Evolutionary conservation across 345 rosid genomes (phyloP).

Genomic region (Brassica napus): DNA sequence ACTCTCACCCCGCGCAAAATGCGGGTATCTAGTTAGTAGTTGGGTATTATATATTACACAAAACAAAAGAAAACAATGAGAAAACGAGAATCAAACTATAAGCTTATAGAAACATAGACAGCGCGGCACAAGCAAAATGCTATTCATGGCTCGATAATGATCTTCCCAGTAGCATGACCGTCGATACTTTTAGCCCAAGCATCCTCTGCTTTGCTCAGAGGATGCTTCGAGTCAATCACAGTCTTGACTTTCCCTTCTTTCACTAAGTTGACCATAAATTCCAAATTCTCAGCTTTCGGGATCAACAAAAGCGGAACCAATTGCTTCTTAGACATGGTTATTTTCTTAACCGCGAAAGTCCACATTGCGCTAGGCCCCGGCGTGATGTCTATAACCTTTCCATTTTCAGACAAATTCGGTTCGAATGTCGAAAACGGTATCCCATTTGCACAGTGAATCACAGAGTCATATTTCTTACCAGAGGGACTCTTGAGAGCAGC

Average conservation of each 20-base stretch:
- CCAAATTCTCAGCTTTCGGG: slow-evolving; percentile 54
- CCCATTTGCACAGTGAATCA: slow-evolving; percentile 60
- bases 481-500: slow-evolving; percentile 70
- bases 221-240: slow-evolving; percentile 56
- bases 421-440: slow-evolving; percentile 71
- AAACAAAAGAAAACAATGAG: neutral
- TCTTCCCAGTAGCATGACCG: slow-evolving; percentile 82
- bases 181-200: slow-evolving; percentile 70
- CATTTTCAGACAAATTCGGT: slow-evolving; percentile 57
- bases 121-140: neutral
- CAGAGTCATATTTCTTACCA: slow-evolving; percentile 70
- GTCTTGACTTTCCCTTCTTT: slow-evolving; percentile 69
- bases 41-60: neutral
- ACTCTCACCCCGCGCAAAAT: too few species aligned
- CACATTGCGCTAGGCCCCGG: slow-evolving; percentile 49
- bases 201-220: slow-evolving; percentile 66
- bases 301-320: slow-evolving; percentile 51
- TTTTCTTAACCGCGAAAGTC: slow-evolving; percentile 50
- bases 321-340: slow-evolving; percentile 69
- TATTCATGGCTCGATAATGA: slow-evolving; percentile 54
- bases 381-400: slow-evolving; percentile 66
- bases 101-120: neutral
- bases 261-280: slow-evolving; percentile 50
- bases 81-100: neutral
- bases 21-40: neutral